These are phyloP conservation scores for Penicillium ochrochloron DNA, from an alignment of 495 filamentous ascomycete genomes.

Conservation along the genomic window DNA sequence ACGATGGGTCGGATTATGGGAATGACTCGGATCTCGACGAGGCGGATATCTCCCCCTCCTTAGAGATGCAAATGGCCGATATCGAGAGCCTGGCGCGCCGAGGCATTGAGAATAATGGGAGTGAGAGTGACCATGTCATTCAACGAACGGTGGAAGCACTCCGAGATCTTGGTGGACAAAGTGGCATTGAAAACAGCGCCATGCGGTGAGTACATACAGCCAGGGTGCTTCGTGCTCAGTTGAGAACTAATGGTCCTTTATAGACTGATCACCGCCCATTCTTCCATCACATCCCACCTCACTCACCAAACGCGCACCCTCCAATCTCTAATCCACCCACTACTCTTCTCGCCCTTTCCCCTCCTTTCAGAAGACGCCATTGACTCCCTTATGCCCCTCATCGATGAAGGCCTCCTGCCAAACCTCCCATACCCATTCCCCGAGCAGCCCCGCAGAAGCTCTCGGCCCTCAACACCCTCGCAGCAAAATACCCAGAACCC, in stretches of 20 bases:
- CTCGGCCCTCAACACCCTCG: conserved; percentile 43
- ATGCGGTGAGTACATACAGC: conserved; percentile 60
- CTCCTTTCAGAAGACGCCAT: conserved; percentile 69
- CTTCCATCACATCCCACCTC: conserved; percentile 80
- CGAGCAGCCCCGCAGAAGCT: conserved; percentile 57
- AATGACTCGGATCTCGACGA: conserved; percentile 74
- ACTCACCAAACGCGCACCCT: conserved; percentile 82
- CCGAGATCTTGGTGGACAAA: conserved; percentile 80
- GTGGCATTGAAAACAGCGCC: conserved; percentile 76
- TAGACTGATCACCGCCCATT: conserved; percentile 87
- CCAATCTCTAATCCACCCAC: conserved; percentile 76
- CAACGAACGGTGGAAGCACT: conserved; percentile 72
- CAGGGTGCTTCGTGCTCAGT: background rate
- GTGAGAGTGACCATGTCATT: conserved; percentile 69
- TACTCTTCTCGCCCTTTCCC: conserved; percentile 55
- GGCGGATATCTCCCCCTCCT: conserved; percentile 69
- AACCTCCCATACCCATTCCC: conserved; percentile 53
- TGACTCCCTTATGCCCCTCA: conserved; percentile 67
- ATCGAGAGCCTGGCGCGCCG: conserved; percentile 75
- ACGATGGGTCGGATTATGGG: conserved; percentile 63
- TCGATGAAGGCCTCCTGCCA: conserved; percentile 58
- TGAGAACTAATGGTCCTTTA: conserved; percentile 12
- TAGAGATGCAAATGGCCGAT: conserved; percentile 76
- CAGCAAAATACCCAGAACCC: conserved; percentile 42
- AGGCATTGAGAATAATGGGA: conserved; percentile 73